phyloP scores from a whole-genome alignment of 352 stramenopile species.

The Phytopythium boreale region DNA sequence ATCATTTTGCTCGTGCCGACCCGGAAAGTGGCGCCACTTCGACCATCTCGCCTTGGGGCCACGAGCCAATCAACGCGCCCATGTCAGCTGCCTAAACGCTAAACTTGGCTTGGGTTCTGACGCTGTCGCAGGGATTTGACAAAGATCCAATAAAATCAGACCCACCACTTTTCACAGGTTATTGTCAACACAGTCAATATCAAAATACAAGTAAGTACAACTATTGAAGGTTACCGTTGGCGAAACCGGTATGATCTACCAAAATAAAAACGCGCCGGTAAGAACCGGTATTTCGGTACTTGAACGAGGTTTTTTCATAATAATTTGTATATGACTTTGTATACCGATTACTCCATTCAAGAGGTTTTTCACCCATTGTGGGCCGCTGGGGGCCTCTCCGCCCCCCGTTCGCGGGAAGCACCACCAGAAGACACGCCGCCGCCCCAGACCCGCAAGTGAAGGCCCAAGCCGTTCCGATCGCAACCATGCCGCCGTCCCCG shows the following conservation, averaged over 20 bases:
- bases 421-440: slow-evolving; percentile 7
- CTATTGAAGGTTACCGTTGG: neutral
- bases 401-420: slow-evolving; percentile 1
- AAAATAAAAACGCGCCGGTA: neutral
- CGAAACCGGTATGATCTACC: neutral
- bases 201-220: too few relatives aligned
- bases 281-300: neutral
- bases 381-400: neutral
- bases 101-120: too few relatives aligned
- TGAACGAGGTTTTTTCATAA: neutral
- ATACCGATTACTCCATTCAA: slow-evolving; percentile 8
- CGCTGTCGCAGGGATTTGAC: too few relatives aligned
- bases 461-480: neutral
- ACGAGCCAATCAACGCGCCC: too few relatives aligned
- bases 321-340: neutral
- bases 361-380: slow-evolving; percentile 26
- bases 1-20: too few relatives aligned
- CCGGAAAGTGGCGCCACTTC: too few relatives aligned
- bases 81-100: too few relatives aligned
- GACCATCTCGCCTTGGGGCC: too few relatives aligned
- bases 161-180: neutral
- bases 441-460: slow-evolving; percentile 23
- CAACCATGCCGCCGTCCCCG: slow-evolving; percentile 38
- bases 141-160: neutral
- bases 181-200: too few relatives aligned